phyloP scores from a whole-genome alignment of 2,329 filamentous ascomycete species.

The Neonectria ditissima region DNA sequence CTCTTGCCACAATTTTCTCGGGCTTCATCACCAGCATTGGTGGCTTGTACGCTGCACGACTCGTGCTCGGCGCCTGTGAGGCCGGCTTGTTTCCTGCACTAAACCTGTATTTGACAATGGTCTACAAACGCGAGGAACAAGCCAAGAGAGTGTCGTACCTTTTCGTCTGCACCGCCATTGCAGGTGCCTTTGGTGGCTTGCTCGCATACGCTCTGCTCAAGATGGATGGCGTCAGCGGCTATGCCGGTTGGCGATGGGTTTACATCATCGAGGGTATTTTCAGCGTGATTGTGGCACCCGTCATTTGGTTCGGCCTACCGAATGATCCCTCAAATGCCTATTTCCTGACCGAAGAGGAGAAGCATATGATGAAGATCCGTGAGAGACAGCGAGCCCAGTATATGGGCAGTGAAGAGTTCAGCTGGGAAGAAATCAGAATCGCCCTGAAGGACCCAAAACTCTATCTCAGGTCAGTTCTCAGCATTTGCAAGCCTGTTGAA shows the following conservation, averaged over 20 bases:
- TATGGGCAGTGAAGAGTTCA: slow-evolving; percentile 61
- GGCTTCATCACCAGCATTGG: slow-evolving; percentile 47
- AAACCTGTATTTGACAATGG: slow-evolving; percentile 44
- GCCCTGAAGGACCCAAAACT: slow-evolving; percentile 63
- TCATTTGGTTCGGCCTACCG: slow-evolving; percentile 23
- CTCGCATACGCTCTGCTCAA: slow-evolving; percentile 61
- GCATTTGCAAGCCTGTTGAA: neutral
- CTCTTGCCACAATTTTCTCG: slow-evolving; percentile 42
- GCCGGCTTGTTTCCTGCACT: slow-evolving; percentile 44
- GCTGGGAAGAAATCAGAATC: slow-evolving; percentile 61
- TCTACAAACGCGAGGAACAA: slow-evolving; percentile 62
- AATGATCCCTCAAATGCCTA: slow-evolving; percentile 16
- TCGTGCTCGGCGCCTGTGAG: slow-evolving; percentile 39
- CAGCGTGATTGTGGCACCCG: slow-evolving; percentile 10
- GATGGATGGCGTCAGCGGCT: slow-evolving; percentile 59
- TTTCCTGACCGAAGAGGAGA: slow-evolving; percentile 17
- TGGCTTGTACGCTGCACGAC: slow-evolving; percentile 41
- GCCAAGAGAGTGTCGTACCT: slow-evolving; percentile 64
- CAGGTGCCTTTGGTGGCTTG: slow-evolving; percentile 55
- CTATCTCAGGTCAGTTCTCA: slow-evolving; percentile 55
- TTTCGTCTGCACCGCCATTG: slow-evolving; percentile 62
- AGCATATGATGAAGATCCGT: slow-evolving; percentile 17
- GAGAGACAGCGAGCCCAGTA: slow-evolving; percentile 48
- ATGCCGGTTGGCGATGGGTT: slow-evolving; percentile 62
- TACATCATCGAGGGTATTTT: slow-evolving; percentile 61